Conservation (phyloP, 139 green algal genomes). For the Coccomyxa sp. region DNA sequence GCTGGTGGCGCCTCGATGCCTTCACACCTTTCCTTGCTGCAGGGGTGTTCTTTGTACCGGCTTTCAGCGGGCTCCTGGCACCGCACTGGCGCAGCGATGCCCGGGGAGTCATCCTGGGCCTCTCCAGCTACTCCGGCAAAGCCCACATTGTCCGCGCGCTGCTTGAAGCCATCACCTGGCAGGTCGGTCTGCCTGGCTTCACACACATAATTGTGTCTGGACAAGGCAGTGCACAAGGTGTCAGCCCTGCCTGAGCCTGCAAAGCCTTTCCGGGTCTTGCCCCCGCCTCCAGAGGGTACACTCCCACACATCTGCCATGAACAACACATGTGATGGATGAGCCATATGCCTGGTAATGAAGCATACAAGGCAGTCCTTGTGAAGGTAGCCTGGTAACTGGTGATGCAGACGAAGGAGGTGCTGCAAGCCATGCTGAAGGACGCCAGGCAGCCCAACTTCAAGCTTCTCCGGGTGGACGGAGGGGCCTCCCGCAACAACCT, state of each 20-base stretch:
- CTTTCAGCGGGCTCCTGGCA: slow-evolving; percentile 92
- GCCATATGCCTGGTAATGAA: background rate
- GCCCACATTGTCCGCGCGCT: slow-evolving; percentile 80
- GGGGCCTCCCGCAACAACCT: slow-evolving; percentile 81
- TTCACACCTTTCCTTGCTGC: too few species aligned
- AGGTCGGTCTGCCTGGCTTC: slow-evolving; percentile 39
- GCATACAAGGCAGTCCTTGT: too few species aligned
- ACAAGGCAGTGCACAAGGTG: too few species aligned
- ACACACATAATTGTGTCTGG: too few species aligned
- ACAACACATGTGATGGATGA: too few species aligned
- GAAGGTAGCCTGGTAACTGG: too few species aligned
- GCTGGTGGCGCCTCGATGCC: too few species aligned
- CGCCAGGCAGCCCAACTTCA: slow-evolving; percentile 19
- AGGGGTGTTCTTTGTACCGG: slow-evolving; percentile 97
- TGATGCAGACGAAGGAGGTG: slow-evolving; percentile 66
- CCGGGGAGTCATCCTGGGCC: slow-evolving; percentile 75
- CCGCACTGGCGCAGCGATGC: slow-evolving; percentile 88
- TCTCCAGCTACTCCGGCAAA: slow-evolving; percentile 63
- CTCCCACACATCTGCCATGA: too few species aligned
- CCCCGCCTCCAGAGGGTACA: too few species aligned
- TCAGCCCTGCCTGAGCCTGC: too few species aligned
- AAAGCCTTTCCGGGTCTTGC: too few species aligned
- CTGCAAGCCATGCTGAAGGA: slow-evolving; percentile 82
- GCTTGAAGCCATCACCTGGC: slow-evolving; percentile 93
- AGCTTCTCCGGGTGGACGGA: slow-evolving; percentile 85